Percentiles rank a stretch among this genome's conserved stretches.
Evolutionary conservation across 164 flowering plant genomes (phyloP).

Genomic region (Malania oleifera): DNA sequence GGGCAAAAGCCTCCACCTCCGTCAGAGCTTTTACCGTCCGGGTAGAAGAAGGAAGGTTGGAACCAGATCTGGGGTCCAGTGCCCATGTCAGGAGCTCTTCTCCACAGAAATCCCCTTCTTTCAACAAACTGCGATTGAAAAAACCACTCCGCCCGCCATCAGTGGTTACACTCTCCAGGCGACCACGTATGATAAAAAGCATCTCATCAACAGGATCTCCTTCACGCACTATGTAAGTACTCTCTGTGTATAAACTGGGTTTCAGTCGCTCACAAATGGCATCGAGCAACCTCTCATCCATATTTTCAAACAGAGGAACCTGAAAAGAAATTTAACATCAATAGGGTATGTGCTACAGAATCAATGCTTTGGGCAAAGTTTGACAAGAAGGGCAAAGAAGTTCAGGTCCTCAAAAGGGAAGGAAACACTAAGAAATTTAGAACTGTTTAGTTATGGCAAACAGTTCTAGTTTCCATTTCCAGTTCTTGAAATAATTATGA

Average conservation of each 20-base stretch:
- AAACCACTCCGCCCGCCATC: constrained; percentile 97
- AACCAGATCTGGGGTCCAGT: constrained; percentile 81
- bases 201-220: constrained; percentile 99
- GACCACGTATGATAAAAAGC: constrained; percentile 95
- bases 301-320: constrained; percentile 91
- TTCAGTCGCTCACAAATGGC: constrained; percentile 95
- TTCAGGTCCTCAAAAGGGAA: no score
- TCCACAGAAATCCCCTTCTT: constrained; percentile 95
- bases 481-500: no score
- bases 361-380: not conserved
- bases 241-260: constrained; percentile 78
- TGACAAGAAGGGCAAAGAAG: not conserved
- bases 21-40: constrained; percentile 83
- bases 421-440: no score
- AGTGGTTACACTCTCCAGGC: constrained; percentile 90
- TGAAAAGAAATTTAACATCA: constrained; percentile 12
- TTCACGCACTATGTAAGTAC: constrained; percentile 77
- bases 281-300: constrained; percentile 97
- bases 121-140: constrained; percentile 72
- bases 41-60: constrained; percentile 88
- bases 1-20: constrained; percentile 94
- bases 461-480: no score
- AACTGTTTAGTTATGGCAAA: no score
- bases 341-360: not conserved
- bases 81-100: constrained; percentile 99